Evolutionary conservation across 306 rosid genomes (phyloP).

Genomic region (Acacia melanoxylon): DNA sequence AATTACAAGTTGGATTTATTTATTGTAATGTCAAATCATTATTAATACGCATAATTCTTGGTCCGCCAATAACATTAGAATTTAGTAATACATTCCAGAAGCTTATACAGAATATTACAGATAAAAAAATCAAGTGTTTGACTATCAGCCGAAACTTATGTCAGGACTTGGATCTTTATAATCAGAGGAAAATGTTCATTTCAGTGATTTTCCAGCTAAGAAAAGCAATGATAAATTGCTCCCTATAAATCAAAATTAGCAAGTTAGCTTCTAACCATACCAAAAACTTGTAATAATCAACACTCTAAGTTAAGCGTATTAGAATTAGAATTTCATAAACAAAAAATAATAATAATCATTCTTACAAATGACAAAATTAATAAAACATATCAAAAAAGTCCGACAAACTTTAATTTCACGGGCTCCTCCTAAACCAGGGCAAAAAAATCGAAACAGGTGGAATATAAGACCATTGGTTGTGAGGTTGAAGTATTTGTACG

Average conservation of each 20-base stretch:
- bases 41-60: not conserved
- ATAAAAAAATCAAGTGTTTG: slow-evolving; percentile 1
- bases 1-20: slow-evolving; percentile 15
- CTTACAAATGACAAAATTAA: not conserved
- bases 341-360: not conserved
- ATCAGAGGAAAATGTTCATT: not conserved
- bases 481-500: slow-evolving; percentile 17
- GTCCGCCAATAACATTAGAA: slow-evolving; percentile 16
- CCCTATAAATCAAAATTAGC: not conserved
- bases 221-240: slow-evolving; percentile 12
- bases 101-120: not conserved
- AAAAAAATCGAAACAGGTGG: not conserved
- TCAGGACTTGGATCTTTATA: not conserved
- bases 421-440: slow-evolving; percentile 21
- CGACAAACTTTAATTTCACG: slow-evolving; percentile 17
- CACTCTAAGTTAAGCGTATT: not conserved
- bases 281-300: not conserved
- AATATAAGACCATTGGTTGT: slow-evolving; percentile 28
- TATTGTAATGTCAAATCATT: slow-evolving; percentile 16
- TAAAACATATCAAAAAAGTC: slow-evolving; percentile 7
- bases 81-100: slow-evolving; percentile 2
- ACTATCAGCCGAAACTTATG: slow-evolving; percentile 22
- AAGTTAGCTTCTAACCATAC: not conserved
- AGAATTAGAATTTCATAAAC: not conserved
- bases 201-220: slow-evolving; percentile 23